Conservation (phyloP, 108 stramenopile genomes). For the Stephanodiscus triporus region DNA sequence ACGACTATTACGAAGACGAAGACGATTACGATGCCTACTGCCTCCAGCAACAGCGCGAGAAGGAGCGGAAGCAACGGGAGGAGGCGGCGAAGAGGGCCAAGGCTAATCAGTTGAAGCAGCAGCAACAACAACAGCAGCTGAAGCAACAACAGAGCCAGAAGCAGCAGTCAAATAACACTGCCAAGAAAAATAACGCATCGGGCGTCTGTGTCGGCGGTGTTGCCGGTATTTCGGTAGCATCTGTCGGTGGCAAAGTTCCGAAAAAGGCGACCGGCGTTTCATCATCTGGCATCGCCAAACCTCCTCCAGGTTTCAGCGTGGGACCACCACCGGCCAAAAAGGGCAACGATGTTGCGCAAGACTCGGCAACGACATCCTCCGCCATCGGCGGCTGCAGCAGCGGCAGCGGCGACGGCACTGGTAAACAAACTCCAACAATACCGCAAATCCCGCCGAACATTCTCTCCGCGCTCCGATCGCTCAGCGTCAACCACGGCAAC, state of each 20-base stretch:
- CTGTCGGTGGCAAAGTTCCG: not conserved
- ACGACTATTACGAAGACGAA: constrained; percentile 70
- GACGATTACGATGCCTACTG: constrained; percentile 63
- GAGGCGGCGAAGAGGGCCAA: constrained; percentile 46
- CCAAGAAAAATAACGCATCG: constrained; percentile 5
- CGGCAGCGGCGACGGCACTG: constrained; percentile 5
- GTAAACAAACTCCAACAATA: constrained; percentile 6
- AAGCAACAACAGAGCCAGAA: constrained; percentile 12
- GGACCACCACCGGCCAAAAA: constrained; percentile 21
- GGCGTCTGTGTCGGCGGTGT: not conserved
- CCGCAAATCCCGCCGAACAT: constrained; percentile 21
- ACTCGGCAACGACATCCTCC: not conserved
- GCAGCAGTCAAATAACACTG: constrained; percentile 7
- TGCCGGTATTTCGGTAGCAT: constrained; percentile 19
- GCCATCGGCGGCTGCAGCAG: not conserved
- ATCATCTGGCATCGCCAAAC: constrained; percentile 10
- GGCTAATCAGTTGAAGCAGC: constrained; percentile 41
- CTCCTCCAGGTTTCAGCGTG: constrained; percentile 24
- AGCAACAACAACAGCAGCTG: constrained; percentile 11
- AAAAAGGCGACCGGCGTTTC: not conserved
- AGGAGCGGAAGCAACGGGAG: constrained; percentile 34
- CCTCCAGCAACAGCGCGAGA: constrained; percentile 40
- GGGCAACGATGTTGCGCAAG: not conserved
- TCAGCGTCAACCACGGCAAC: not conserved
- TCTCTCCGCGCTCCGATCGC: constrained; percentile 31